Base-by-base conservation (phyloP, 1,284 basidiomycete species). In the Vanrija sp. region DNA sequence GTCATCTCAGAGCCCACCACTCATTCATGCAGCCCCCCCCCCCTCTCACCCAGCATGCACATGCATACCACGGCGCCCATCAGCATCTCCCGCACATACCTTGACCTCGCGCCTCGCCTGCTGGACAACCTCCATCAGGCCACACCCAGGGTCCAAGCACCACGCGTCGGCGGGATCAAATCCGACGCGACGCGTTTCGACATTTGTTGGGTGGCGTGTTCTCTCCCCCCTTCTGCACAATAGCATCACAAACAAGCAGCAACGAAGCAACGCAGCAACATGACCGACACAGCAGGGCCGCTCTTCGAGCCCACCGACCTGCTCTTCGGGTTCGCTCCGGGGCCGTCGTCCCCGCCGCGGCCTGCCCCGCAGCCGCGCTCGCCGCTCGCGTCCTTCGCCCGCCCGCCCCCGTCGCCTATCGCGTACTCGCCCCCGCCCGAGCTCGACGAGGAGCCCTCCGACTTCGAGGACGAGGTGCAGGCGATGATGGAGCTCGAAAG, bases 401-500 rank as follows among this genome's bases (percentile, higher is more conserved):
- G 18, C 18, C 12, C 42, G 40, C 40, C 40, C 19, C 49, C 49
- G n/a, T 16, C 43, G 23, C 34, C 50, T 15, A 29, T 21, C 14
- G 28, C 19, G 43, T 49, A 61, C 42, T 62, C 52, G 10, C 60
- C 67, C 12, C 66, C 66, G 3, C 63, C 63, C 4, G 59, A 63
- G 26, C 49, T 61, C 5, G 62, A 63, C 10, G 68, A 68, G 46
- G 65, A 62, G 47, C 61, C 60, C 5, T 46, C 44, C 14, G 57
- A 65, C 47, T 55, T 60, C 42, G 66, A 68, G 43, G 66, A 66
- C 45, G 66, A 67, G 51, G 49, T 63, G 43, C 40, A 39, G 48
- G 64, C 58, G 12, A 46, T 63, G 60, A 54, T 59, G 55, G 65
- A 66, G 34, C 52, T 49, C 12, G 49, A 50, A 28, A 25, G 38